Evolutionary conservation across 345 rosid genomes (phyloP), one percentile per base, ranked within the genome.

Genomic region (Euclidium syriacum): DNA sequence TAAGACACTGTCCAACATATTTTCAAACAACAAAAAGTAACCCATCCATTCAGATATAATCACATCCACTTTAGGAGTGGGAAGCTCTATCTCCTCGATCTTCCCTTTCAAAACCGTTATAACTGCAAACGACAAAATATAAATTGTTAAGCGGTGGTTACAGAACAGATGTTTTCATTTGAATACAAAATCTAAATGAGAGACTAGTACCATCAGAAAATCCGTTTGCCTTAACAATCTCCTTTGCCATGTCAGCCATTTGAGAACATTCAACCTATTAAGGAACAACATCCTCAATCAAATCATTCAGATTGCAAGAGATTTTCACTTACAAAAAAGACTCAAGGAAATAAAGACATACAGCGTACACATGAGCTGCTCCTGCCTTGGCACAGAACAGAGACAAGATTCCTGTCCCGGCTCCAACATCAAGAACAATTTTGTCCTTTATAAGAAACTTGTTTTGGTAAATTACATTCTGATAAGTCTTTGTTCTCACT

Each of bases 11-110:
- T 90, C 76, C 65, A 95, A 70, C 99, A 95, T 95, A 56, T 95
- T 95, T 80, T 95, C 99, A 52, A 81, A 95, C 79, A 95, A 70
- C 66, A 95, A 70, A 76, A 95, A 95, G 76, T 95, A 95, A 16
- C 97, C 99, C 99, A 90, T 95, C 97, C 97, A 90, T 85, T 95
- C 97, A 30, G 97, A 95, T 60, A 95, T 84, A 55, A 95, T 95
- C 58, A 95, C 83, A 77, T 95, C 99, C 43, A 95, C 99, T 81
- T 88, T 88, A 22, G 75, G 64, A 7, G 77, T 82, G 1, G 99
- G 99, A 27, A 95, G 88, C 75, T 90, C 99, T 46, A 90, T 77
- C 58, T 95, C 99, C 72, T 95, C 99, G 2, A 95, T 78, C 84
- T 95, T 95, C 29, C 99, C 97, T 80, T 90, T 95, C 79, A 95